Percentiles rank a stretch among this genome's conserved stretches.
Evolutionary conservation across 805 yeast species (phyloP).

Genomic region (Candida multigemmis): DNA sequence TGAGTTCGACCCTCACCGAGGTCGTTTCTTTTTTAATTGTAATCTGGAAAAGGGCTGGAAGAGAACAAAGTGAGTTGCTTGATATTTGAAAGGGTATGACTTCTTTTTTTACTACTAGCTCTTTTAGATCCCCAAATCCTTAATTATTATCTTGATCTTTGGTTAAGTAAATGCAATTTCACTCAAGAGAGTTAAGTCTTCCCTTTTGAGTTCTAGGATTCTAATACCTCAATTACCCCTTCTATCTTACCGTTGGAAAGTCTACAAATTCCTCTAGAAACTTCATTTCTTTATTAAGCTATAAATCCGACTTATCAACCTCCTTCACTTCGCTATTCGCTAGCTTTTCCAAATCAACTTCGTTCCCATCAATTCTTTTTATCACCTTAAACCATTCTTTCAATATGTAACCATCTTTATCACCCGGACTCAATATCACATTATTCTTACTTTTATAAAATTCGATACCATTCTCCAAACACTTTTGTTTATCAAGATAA

Average conservation of each 20-base stretch:
- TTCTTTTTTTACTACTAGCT: too few species aligned
- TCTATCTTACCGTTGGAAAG: background rate
- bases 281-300: background rate
- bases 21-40: too few species aligned
- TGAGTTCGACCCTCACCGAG: too few species aligned
- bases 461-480: constrained; percentile 31
- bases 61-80: too few species aligned
- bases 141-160: too few species aligned
- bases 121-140: too few species aligned
- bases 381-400: constrained; percentile 33
- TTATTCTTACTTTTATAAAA: constrained; percentile 65
- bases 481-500: constrained; percentile 46
- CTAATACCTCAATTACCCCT: constrained; percentile 1
- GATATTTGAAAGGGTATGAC: too few species aligned
- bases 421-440: constrained; percentile 64
- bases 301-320: background rate
- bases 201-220: constrained; percentile 1
- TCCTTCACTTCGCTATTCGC: background rate
- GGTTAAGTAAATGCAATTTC: too few species aligned
- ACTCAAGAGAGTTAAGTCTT: too few species aligned
- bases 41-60: too few species aligned
- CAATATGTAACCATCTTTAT: constrained; percentile 42
- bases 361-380: constrained; percentile 6
- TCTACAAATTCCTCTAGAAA: background rate
- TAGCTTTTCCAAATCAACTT: constrained; percentile 1